A percentile compares a stretch with the other conserved stretches of the same genome.
Evolutionary conservation across 441 rosid species (phyloP).

Genomic region (Gossypium gossypioides): DNA sequence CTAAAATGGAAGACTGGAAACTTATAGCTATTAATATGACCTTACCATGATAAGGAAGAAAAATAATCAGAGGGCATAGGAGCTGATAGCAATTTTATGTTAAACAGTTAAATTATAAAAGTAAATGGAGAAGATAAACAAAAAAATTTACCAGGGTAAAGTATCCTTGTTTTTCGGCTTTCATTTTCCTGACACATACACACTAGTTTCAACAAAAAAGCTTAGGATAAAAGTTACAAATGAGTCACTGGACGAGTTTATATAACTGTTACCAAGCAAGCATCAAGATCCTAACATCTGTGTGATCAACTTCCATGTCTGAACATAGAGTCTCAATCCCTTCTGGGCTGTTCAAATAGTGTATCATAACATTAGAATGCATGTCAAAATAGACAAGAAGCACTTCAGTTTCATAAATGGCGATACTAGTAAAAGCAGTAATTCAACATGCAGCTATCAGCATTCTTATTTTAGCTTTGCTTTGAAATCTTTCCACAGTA

Average conservation of each 20-base stretch:
- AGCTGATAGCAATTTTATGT: not conserved
- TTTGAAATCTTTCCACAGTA: not conserved
- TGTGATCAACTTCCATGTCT: conserved; percentile 73
- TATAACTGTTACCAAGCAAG: conserved; percentile 72
- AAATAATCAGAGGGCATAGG: not conserved
- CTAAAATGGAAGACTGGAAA: not conserved
- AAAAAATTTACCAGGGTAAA: conserved; percentile 60
- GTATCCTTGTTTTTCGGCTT: conserved; percentile 89
- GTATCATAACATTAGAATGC: not conserved
- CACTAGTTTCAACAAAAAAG: conserved; percentile 11
- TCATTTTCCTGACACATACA: conserved; percentile 68
- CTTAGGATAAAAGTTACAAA: not conserved
- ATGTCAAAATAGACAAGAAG: not conserved
- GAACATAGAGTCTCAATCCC: conserved; percentile 82
- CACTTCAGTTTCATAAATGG: not conserved
- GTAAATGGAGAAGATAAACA: not conserved
- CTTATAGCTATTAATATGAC: not conserved
- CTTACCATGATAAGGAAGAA: not conserved
- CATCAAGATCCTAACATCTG: conserved; percentile 91
- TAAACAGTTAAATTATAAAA: not conserved
- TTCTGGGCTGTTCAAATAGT: conserved; percentile 64
- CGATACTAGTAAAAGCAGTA: not conserved
- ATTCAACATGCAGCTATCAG: not conserved
- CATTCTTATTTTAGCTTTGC: not conserved
- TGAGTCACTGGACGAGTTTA: not conserved